Percentiles rank a stretch among this genome's conserved stretches.
Conservation (phyloP, 176 grass and related monocot species). For the Microstegium vimineum region DNA sequence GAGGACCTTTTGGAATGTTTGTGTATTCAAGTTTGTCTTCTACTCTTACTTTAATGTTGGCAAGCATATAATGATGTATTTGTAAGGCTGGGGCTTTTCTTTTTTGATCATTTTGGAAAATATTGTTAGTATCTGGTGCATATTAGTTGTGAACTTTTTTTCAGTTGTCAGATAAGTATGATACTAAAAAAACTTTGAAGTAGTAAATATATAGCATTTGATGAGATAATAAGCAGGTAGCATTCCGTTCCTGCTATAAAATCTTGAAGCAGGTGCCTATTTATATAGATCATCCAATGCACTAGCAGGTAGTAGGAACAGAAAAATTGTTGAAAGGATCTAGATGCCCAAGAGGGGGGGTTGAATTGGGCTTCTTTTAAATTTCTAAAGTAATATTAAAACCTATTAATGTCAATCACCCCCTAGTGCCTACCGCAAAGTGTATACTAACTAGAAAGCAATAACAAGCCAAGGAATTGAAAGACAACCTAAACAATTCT, state of each 20-base stretch:
- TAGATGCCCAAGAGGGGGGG: too few relatives aligned
- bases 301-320: not conserved
- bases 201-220: not conserved
- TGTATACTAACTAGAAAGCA: too few relatives aligned
- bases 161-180: not conserved
- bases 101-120: not conserved
- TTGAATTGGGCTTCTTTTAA: too few relatives aligned
- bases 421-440: too few relatives aligned
- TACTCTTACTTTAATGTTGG: not conserved
- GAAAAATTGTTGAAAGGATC: too few relatives aligned
- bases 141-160: not conserved
- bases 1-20: too few relatives aligned
- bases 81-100: not conserved
- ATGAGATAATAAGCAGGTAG: not conserved
- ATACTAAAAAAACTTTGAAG: not conserved
- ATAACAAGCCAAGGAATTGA: too few relatives aligned
- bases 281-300: not conserved
- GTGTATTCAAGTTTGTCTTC: constrained; percentile 71
- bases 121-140: not conserved
- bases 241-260: too few relatives aligned
- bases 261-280: too few relatives aligned
- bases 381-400: too few relatives aligned
- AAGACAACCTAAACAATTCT: too few relatives aligned
- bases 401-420: too few relatives aligned
- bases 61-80: not conserved